These are phyloP conservation scores for Xylaria hypoxylon DNA, from an alignment of 2,329 filamentous ascomycete genomes.

Conservation along the genomic window DNA sequence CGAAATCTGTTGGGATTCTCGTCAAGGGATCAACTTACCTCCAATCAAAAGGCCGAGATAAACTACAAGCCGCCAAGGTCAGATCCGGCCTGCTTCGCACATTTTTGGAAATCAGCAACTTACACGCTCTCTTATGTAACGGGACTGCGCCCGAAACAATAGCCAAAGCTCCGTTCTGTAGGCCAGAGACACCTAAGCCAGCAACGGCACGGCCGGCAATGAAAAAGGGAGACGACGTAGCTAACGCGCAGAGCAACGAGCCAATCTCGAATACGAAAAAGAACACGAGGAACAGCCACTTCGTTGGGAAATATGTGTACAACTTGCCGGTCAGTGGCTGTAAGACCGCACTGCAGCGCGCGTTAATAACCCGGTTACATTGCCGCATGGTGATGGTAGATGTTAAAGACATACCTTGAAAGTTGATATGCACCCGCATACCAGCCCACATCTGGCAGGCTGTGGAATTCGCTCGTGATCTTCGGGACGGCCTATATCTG, in stretches of 20 bases:
- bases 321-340: slow-evolving; percentile 65
- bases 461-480: slow-evolving; percentile 64
- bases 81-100: slow-evolving; percentile 6
- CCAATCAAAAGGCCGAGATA: slow-evolving; percentile 60
- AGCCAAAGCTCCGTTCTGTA: slow-evolving; percentile 64
- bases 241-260: slow-evolving; percentile 64
- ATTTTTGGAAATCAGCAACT: slow-evolving; percentile 28
- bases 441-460: slow-evolving; percentile 66
- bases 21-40: slow-evolving; percentile 53
- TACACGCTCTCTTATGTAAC: slow-evolving; percentile 56
- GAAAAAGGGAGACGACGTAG: slow-evolving; percentile 62
- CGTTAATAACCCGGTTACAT: slow-evolving; percentile 13
- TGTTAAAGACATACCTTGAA: slow-evolving; percentile 51
- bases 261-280: slow-evolving; percentile 67
- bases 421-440: slow-evolving; percentile 64
- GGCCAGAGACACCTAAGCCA: slow-evolving; percentile 63
- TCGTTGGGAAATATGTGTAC: slow-evolving; percentile 57
- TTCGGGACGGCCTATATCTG: slow-evolving; percentile 56
- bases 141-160: slow-evolving; percentile 58
- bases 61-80: slow-evolving; percentile 22
- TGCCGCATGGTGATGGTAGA: no score
- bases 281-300: slow-evolving; percentile 56
- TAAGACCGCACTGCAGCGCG: slow-evolving; percentile 56
- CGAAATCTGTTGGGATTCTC: not conserved
- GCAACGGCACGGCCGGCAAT: slow-evolving; percentile 67